Conservation (phyloP, 441 rosid genomes). For the Populus hybrid region DNA sequence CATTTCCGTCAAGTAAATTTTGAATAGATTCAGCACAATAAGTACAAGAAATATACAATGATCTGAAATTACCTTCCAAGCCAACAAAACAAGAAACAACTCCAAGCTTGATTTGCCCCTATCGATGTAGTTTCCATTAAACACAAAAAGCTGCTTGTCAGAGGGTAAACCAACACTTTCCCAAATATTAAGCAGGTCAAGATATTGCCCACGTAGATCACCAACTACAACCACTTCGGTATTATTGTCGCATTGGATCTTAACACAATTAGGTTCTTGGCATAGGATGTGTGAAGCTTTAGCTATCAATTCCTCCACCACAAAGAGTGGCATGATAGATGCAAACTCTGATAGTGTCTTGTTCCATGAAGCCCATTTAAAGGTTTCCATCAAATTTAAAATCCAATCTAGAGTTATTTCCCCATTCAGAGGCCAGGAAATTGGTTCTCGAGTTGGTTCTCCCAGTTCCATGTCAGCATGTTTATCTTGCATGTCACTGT, state of each 20-base stretch:
- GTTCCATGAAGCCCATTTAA: conserved; percentile 34
- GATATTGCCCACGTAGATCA: conserved; percentile 39
- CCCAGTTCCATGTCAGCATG: neutral
- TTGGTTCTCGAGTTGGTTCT: neutral
- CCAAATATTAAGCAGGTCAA: conserved; percentile 37
- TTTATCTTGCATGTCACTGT: neutral
- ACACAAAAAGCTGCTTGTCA: conserved; percentile 28
- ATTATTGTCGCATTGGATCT: conserved; percentile 19
- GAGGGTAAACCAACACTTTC: conserved; percentile 42
- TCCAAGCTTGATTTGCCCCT: conserved; percentile 41
- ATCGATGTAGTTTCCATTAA: conserved; percentile 40
- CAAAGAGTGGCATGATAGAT: conserved; percentile 26
- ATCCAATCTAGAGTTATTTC: conserved; percentile 33
- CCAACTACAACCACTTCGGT: conserved; percentile 38
- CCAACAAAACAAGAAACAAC: conserved; percentile 38
- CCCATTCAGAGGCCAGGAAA: conserved; percentile 40
- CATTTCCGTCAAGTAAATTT: too few species aligned
- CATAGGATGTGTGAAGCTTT: conserved; percentile 31
- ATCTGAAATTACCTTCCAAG: conserved; percentile 38
- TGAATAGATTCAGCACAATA: neutral
- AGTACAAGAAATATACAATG: neutral
- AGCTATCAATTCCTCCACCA: conserved; percentile 27
- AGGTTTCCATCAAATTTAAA: conserved; percentile 28
- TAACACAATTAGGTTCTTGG: conserved; percentile 36
- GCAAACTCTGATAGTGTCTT: conserved; percentile 27